phyloP scores from a whole-genome alignment of 2,329 filamentous ascomycete species.

The Ophiocordyceps australis region DNA sequence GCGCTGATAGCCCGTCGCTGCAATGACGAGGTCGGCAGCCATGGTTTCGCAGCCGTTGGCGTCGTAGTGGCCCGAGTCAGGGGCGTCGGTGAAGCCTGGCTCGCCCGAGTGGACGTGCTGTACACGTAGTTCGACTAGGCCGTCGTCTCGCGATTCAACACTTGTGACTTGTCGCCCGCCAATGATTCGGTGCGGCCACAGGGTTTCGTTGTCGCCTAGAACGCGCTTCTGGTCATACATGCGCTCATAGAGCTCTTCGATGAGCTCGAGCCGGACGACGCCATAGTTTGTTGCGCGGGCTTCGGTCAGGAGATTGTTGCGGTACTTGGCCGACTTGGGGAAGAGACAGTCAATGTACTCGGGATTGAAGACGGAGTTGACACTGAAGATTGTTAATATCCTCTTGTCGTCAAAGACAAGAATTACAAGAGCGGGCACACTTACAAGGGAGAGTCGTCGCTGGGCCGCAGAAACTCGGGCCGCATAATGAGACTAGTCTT shows the following conservation, averaged over 20 bases:
- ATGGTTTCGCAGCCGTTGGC: too few relatives aligned
- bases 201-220: conserved; percentile 45
- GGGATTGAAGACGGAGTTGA: conserved; percentile 94
- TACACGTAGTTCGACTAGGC: conserved; percentile 41
- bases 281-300: conserved; percentile 87
- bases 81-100: conserved; percentile 13
- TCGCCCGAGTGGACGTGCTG: conserved; percentile 20
- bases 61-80: too few relatives aligned
- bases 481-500: conserved; percentile 66
- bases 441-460: conserved; percentile 91
- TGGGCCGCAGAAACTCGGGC: conserved; percentile 67
- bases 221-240: conserved; percentile 74
- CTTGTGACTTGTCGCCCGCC: conserved; percentile 46
- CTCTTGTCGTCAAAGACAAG: too few relatives aligned
- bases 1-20: conserved; percentile 73
- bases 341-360: conserved; percentile 65
- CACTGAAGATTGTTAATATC: conserved; percentile 40
- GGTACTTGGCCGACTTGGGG: conserved; percentile 42
- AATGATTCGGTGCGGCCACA: conserved; percentile 73
- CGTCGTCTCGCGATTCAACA: conserved; percentile 32
- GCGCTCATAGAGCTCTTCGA: conserved; percentile 73
- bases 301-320: conserved; percentile 40
- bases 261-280: conserved; percentile 77
- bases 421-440: too few relatives aligned
- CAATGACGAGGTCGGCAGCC: conserved; percentile 65